Evolutionary conservation across 2,329 filamentous ascomycete genomes (phyloP).

Genomic region (Aspergillus sojae): DNA sequence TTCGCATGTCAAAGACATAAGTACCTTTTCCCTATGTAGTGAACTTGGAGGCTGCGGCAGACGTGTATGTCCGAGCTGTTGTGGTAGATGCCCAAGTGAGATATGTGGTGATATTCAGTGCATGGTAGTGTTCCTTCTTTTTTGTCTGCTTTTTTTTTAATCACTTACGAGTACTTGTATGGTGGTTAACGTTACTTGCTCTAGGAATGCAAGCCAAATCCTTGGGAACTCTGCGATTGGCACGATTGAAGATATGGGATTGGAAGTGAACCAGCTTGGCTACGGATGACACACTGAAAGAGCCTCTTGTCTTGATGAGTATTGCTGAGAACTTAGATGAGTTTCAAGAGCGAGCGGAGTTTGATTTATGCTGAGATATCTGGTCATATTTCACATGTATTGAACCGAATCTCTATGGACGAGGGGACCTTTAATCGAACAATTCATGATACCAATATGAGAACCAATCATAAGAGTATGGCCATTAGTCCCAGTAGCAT

Average conservation of each 20-base stretch:
- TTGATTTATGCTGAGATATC: not conserved
- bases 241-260: constrained; percentile 23
- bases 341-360: not conserved
- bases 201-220: constrained; percentile 37
- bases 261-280: not conserved
- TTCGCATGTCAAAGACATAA: constrained; percentile 28
- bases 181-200: constrained; percentile 2
- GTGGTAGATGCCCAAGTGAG: constrained; percentile 36
- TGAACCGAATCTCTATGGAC: not conserved
- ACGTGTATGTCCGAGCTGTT: constrained; percentile 38
- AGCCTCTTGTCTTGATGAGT: not conserved
- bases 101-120: constrained; percentile 39
- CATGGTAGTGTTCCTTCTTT: constrained; percentile 22
- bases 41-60: constrained; percentile 31
- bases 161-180: not conserved
- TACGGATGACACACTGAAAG: not conserved
- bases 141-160: not conserved
- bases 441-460: not conserved
- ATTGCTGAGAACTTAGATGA: not conserved
- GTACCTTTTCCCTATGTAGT: constrained; percentile 39
- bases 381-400: not conserved
- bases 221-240: constrained; percentile 38
- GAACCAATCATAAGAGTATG: not conserved
- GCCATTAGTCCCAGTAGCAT: not conserved
- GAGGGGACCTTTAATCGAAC: not conserved